Evolutionary conservation across 2,329 filamentous ascomycete species (phyloP), one percentile per base, ranked within the genome.

Genomic region (Anthostomella pinea): DNA sequence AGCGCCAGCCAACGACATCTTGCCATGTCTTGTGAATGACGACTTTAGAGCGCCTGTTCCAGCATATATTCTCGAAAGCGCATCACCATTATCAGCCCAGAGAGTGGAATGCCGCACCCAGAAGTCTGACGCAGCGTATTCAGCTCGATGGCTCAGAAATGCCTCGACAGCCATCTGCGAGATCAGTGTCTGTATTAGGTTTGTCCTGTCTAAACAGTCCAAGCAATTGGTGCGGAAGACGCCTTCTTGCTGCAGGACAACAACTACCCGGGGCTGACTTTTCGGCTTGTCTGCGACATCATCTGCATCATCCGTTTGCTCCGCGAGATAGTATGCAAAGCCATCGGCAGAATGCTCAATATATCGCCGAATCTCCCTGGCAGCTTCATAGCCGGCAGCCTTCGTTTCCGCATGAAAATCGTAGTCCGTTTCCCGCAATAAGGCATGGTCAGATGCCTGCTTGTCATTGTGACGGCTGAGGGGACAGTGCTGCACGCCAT

Each of bases 71-170:
- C 88, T 87, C 9, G 90, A 96, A 30, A 98, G 65, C 5, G 86
- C 85, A 66, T 98, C 93, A 15, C 93, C 93, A 57, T 96, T 97
- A 62, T 98, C 93, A 21, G 93, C 93, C 93, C 93, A 98, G 1
- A 98, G 73, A 43, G 81, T 93, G 7, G 88, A 90, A 65, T 98
- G 93, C 31, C 87, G 76, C 66, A 87, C 84, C 85, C 90, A 95
- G 53, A 97, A 90, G 56, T 97, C 90, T 0, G 82, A 77, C 8
- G 75, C 73, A 1, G 86, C 83, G 43, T 71, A 73, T 47, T 87
- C 80, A 17, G 74, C 76, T 42, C 83, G 75, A 49, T 95, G 88
- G 10, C 67, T 66, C 3, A 98, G 67, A 52, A 97, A 97, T 1
- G 83, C 72, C 58, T 95, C 88, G 14, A 96, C 72, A 0, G 89